Evolutionary conservation across 371 early-diverging fungal genomes (phyloP).

Genomic region (Synchytrium microbalum): DNA sequence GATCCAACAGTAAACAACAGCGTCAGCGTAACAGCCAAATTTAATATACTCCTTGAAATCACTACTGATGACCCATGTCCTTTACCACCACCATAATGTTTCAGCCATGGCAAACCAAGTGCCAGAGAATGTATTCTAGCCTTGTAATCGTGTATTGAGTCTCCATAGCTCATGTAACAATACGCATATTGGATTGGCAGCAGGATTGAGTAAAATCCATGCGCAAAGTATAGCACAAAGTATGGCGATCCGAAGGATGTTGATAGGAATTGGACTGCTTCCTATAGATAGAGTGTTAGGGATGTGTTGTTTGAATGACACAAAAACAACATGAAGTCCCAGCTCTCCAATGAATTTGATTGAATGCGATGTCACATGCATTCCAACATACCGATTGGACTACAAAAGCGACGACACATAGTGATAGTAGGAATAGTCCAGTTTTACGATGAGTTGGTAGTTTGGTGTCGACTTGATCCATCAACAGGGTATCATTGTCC

Average conservation of each 20-base stretch:
- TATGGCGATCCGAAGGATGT: neutral
- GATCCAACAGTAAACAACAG: neutral
- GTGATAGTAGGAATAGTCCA: neutral
- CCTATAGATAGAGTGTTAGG: neutral
- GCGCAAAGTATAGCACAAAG: conserved; percentile 1
- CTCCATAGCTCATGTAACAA: neutral
- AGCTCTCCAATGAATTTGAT: neutral
- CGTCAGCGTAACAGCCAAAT: neutral
- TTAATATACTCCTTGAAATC: neutral
- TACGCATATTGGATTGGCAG: neutral
- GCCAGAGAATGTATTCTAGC: neutral
- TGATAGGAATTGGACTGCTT: neutral
- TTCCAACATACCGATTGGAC: neutral
- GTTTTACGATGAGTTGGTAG: too few relatives aligned
- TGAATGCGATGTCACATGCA: neutral
- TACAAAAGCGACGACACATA: neutral
- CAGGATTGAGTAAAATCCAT: neutral
- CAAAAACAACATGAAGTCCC: neutral
- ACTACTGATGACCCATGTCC: neutral
- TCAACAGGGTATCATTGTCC: too few relatives aligned
- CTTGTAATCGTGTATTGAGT: neutral
- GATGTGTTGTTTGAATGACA: too few relatives aligned
- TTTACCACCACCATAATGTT: neutral
- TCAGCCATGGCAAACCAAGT: neutral
- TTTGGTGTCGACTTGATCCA: too few relatives aligned